A percentile compares a stretch with the other conserved stretches of the same genome.
These are phyloP conservation scores for Fraxinus excelsior DNA, from an alignment of 257 asterid species.

Conservation along the genomic window DNA sequence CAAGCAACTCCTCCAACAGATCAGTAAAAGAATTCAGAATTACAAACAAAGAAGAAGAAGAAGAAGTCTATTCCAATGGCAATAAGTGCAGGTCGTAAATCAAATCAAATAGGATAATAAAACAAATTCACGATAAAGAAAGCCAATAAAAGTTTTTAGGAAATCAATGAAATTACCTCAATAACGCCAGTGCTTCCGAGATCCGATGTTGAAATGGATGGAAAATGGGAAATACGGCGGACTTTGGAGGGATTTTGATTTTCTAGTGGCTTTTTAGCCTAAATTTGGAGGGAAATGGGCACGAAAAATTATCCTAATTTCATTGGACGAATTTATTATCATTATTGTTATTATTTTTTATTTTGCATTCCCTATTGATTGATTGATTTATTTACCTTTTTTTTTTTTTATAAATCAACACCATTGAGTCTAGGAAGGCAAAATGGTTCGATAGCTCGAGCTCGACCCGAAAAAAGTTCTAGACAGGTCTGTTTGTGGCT, in stretches of 20 bases:
- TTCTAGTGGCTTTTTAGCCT: too few relatives aligned
- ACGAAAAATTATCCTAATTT: too few relatives aligned
- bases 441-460: too few relatives aligned
- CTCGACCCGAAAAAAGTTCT: too few relatives aligned
- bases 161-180: constrained; percentile 4
- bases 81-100: not conserved
- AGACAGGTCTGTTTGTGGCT: too few relatives aligned
- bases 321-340: too few relatives aligned
- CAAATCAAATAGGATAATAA: not conserved
- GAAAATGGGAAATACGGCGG: constrained; percentile 1
- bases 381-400: too few relatives aligned
- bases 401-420: too few relatives aligned
- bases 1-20: not conserved
- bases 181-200: not conserved
- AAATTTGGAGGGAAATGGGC: too few relatives aligned
- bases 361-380: too few relatives aligned
- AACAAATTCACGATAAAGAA: not conserved
- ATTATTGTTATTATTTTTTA: too few relatives aligned
- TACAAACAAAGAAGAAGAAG: not conserved
- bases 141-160: not conserved
- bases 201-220: constrained; percentile 29
- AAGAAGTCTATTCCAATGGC: not conserved
- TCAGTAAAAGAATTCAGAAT: not conserved
- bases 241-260: not conserved
- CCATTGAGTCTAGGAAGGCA: too few relatives aligned